Base-by-base conservation (phyloP, 2,329 filamentous ascomycete species). In the Thelonectria discophora region DNA sequence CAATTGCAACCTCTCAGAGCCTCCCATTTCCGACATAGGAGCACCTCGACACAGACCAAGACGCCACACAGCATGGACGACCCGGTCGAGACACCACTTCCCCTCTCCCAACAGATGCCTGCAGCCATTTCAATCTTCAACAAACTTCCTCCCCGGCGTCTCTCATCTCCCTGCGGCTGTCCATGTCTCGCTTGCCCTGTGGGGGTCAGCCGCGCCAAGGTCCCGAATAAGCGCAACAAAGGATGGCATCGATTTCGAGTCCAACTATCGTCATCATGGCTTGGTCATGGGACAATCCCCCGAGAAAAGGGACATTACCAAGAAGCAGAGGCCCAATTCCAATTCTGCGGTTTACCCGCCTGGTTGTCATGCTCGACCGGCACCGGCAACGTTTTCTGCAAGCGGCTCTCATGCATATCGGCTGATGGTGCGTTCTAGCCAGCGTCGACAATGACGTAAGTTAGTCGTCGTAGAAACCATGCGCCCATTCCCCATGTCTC, bases 381-480 rank as follows among this genome's bases (percentile, higher is more conserved):
- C 15, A 15, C 11, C 20, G 20, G 43, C 17, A 30, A 47, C 11
- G 46, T 49, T 6, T 15, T 34, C 46, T 34, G 27, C 30, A 47
- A 47, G 24, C 27, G 12, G 39, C 39, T 15, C 43, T 55, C 51
- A 37, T 61, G 47, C 52, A 55, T 27, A 46, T 55, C 30, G 37
- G 54, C 47, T 61, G 55, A 62, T 66, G 65, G 21, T 34, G 45
- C 50, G 43, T 37, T 45, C 57, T 45, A 55, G 61, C 60, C 27
- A 47, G 60, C 20, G 62, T 69, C 58, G 46, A 62, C 62, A 70
- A 70, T 70, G 68, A 70, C 68, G 68, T n/a, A n/a, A n/a, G n/a
- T n/a, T 70, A 70, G 66, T 70, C 66, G 68, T 67, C 68, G 66
- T 61, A 66, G 68, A 62, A 70, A 70, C 68, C 66, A 70, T 60